Evolutionary conservation across 2,329 filamentous ascomycete genomes (phyloP).

Genomic region (Cordyceps tenuipes): DNA sequence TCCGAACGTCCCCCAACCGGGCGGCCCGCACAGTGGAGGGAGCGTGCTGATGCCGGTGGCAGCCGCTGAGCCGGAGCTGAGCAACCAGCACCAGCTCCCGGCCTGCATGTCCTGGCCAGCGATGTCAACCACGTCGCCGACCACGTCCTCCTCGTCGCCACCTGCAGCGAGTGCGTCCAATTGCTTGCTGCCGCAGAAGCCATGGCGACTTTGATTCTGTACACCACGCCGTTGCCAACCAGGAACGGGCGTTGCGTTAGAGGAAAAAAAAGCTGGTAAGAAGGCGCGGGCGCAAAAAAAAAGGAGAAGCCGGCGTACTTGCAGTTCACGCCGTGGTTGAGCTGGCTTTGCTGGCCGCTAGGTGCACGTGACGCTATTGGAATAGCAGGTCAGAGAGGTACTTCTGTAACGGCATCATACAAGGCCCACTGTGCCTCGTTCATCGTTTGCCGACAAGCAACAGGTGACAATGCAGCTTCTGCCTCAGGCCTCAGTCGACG

Average conservation of each 20-base stretch:
- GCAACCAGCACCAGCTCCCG: not conserved
- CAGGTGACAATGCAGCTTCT: not conserved
- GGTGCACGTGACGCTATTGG: not conserved
- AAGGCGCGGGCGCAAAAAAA: not conserved
- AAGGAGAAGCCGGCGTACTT: not conserved
- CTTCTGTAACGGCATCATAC: not conserved
- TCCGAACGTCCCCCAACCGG: not conserved
- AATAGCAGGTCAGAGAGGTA: too few relatives aligned
- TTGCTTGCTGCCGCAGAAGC: not conserved
- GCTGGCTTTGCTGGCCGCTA: not conserved
- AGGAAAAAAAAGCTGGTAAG: not conserved
- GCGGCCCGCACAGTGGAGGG: not conserved
- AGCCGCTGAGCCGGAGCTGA: constrained; percentile 3
- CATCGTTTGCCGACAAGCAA: not conserved
- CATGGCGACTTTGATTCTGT: not conserved
- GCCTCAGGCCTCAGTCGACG: not conserved
- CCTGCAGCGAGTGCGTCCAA: not conserved
- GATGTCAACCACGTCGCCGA: not conserved
- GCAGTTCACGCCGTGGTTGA: not conserved
- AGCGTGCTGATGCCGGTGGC: not conserved
- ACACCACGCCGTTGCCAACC: not conserved
- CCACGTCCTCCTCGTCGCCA: not conserved
- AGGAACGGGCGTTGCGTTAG: not conserved
- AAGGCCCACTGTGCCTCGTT: not conserved
- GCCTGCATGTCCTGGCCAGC: not conserved